Percentiles rank a stretch among this genome's conserved stretches.
These are phyloP conservation scores for Botryotinia narcissicola DNA, from an alignment of 2,329 filamentous ascomycete species.

Conservation along the genomic window DNA sequence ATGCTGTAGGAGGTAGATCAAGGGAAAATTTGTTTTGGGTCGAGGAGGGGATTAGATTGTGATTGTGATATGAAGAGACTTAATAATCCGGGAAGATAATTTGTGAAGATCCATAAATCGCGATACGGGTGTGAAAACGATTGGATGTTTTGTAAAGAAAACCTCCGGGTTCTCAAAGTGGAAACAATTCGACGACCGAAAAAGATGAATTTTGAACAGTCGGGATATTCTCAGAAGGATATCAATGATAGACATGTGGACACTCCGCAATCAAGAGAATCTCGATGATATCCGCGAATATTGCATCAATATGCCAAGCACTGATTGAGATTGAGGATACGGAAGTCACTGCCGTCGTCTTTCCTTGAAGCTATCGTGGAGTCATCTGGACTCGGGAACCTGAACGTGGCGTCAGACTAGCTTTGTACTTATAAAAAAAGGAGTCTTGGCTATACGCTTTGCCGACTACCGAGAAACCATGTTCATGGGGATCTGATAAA, in stretches of 20 bases:
- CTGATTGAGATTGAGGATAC: not conserved
- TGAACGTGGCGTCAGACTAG: not conserved
- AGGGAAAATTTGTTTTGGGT: slow-evolving; percentile 41
- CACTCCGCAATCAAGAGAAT: not conserved
- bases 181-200: not conserved
- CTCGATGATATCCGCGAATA: not conserved
- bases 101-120: not conserved
- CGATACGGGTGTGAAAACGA: not conserved
- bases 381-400: not conserved
- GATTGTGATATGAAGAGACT: not conserved
- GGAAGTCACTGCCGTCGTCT: not conserved
- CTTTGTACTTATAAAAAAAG: not conserved
- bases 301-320: not conserved
- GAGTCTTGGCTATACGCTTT: not conserved
- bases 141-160: not conserved
- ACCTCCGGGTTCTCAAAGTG: not conserved
- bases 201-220: not conserved
- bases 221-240: not conserved
- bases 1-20: slow-evolving; percentile 30
- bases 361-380: not conserved
- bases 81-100: not conserved
- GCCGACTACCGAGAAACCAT: not conserved
- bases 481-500: not conserved
- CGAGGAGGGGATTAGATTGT: slow-evolving; percentile 16
- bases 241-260: not conserved